A percentile compares a stretch with the other conserved stretches of the same genome.
phyloP scores from a whole-genome alignment of 495 filamentous ascomycete genomes.

The Lasiosphaeria ovina region DNA sequence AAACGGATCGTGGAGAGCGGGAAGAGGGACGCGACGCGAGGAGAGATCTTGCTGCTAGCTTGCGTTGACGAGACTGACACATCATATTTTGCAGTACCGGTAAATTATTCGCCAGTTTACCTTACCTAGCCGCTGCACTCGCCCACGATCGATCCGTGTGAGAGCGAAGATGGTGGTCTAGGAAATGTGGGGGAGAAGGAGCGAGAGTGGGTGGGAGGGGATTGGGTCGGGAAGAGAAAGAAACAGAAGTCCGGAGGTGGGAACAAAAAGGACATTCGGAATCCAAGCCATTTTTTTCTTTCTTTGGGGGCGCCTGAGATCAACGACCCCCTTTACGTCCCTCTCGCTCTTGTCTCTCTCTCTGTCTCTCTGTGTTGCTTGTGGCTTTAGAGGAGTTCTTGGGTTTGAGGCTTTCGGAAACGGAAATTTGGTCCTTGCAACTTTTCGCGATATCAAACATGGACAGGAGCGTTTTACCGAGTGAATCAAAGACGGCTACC shows the following conservation, averaged over 20 bases:
- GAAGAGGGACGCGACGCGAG: neutral
- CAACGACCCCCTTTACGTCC: neutral
- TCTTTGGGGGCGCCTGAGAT: neutral
- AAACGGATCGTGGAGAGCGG: neutral
- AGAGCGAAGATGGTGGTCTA: neutral
- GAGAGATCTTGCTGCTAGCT: no score
- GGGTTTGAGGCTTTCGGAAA: constrained; percentile 11
- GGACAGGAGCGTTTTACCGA: neutral
- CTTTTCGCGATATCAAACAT: neutral
- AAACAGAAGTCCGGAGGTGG: neutral
- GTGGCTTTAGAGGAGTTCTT: constrained; percentile 8
- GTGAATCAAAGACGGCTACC: neutral
- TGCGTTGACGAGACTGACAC: neutral
- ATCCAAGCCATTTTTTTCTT: neutral
- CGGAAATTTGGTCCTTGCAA: constrained; percentile 11
- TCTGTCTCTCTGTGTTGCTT: neutral
- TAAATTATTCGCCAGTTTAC: neutral
- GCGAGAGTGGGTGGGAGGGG: neutral
- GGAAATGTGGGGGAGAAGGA: neutral
- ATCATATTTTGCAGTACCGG: neutral
- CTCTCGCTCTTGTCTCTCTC: neutral
- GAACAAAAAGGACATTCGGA: neutral
- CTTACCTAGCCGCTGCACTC: neutral
- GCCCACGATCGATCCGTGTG: neutral
- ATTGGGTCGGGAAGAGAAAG: neutral